phyloP scores from a whole-genome alignment of 2,329 filamentous ascomycete genomes.

The Xylariaceae sp. region DNA sequence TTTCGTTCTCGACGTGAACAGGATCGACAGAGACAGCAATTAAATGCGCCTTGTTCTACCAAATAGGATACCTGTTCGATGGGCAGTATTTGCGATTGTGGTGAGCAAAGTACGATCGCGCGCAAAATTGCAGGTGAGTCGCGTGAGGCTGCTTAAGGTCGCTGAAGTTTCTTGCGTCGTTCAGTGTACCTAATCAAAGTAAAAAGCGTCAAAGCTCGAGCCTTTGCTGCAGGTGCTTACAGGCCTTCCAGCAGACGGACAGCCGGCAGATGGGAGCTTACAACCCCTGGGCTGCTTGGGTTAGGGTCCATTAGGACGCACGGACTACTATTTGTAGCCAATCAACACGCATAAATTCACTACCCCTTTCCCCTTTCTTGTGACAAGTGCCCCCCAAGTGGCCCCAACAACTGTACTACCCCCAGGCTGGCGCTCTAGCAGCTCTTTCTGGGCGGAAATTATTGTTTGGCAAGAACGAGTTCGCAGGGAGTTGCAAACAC shows the following conservation, averaged over 20 bases:
- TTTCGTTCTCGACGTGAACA: neutral
- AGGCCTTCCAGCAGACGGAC: slow-evolving; percentile 5
- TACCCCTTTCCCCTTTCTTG: slow-evolving; percentile 38
- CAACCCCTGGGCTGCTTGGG: neutral
- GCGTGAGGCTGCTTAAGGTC: slow-evolving; percentile 6
- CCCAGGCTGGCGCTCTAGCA: slow-evolving; percentile 6
- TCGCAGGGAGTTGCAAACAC: slow-evolving; percentile 39
- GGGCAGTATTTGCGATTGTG: too few species aligned
- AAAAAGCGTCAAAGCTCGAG: slow-evolving; percentile 29
- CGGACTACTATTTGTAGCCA: slow-evolving; percentile 32
- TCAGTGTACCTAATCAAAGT: too few species aligned
- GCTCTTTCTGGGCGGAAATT: slow-evolving; percentile 51
- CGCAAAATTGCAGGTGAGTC: neutral
- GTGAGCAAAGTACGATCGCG: neutral
- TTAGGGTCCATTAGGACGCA: slow-evolving; percentile 26
- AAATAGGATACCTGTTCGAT: neutral
- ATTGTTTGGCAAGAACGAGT: slow-evolving; percentile 48
- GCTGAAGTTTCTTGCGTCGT: too few species aligned
- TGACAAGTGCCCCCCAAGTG: slow-evolving; percentile 17
- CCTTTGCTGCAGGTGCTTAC: slow-evolving; percentile 15
- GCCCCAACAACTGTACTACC: neutral
- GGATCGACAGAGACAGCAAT: slow-evolving; percentile 5
- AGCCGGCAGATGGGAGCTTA: slow-evolving; percentile 25
- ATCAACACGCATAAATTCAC: slow-evolving; percentile 30
- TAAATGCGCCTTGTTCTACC: slow-evolving; percentile 14